Conservation (phyloP, 345 rosid species). For the Gossypioides kirkii region DNA sequence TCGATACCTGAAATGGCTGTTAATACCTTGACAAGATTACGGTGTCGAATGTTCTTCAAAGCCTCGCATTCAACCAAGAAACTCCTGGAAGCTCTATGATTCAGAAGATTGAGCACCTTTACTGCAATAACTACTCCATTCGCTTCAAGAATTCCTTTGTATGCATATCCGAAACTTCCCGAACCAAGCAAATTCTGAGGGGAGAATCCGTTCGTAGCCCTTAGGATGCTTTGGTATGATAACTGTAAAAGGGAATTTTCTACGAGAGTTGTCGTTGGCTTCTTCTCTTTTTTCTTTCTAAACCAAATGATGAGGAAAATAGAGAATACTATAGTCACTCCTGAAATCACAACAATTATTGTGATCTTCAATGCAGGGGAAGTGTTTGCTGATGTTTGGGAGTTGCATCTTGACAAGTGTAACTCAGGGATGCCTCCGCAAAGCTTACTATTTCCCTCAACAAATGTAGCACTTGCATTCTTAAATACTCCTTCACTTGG, state of each 20-base stretch:
- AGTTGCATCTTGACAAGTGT: slow-evolving; percentile 18
- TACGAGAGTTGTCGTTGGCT: background rate
- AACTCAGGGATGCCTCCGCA: slow-evolving; percentile 19
- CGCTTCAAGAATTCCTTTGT: background rate
- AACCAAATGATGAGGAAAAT: background rate
- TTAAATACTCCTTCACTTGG: slow-evolving; percentile 24
- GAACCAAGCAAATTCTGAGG: background rate
- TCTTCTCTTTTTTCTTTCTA: background rate
- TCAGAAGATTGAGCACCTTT: slow-evolving; percentile 36
- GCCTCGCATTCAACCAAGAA: slow-evolving; percentile 44
- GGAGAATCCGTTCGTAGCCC: background rate
- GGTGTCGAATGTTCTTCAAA: slow-evolving; percentile 26
- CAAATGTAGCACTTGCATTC: slow-evolving; percentile 11
- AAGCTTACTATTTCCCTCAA: slow-evolving; percentile 20
- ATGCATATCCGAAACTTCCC: background rate
- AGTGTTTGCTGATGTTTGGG: background rate
- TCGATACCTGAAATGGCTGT: slow-evolving; percentile 15
- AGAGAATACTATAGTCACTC: background rate
- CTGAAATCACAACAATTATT: background rate
- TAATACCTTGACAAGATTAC: slow-evolving; percentile 38
- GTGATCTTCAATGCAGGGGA: slow-evolving; percentile 6
- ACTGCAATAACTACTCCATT: slow-evolving; percentile 10
- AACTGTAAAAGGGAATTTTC: background rate
- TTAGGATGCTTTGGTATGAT: background rate
- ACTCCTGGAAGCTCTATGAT: slow-evolving; percentile 36